Conservation (phyloP, 371 early-diverging fungal genomes). For the Capillidium rhysosporum region DNA sequence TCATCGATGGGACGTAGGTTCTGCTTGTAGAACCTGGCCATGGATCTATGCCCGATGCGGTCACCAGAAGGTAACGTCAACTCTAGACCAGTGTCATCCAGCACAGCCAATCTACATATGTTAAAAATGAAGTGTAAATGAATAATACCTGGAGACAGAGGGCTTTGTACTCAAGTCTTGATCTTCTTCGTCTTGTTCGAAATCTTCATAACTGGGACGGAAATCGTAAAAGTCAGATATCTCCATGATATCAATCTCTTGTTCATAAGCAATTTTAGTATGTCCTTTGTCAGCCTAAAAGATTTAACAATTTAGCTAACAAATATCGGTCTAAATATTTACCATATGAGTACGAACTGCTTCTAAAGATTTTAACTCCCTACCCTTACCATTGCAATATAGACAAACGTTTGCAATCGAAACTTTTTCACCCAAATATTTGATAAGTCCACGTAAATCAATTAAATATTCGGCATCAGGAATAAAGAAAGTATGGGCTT, state of each 20-base stretch:
- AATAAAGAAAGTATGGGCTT: constrained; percentile 77
- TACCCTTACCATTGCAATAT: constrained; percentile 84
- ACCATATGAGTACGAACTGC: constrained; percentile 91
- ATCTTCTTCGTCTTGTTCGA: constrained; percentile 20
- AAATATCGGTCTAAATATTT: constrained; percentile 6
- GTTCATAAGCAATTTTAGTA: constrained; percentile 79
- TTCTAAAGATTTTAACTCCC: constrained; percentile 61
- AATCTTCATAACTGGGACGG: constrained; percentile 33
- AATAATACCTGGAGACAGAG: constrained; percentile 9
- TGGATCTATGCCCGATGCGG: constrained; percentile 63
- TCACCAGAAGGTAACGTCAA: constrained; percentile 68
- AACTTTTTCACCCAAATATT: constrained; percentile 85
- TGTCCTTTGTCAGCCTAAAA: constrained; percentile 71
- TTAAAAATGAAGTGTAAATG: neutral
- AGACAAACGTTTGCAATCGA: constrained; percentile 81
- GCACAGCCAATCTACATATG: neutral
- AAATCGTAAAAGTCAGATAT: constrained; percentile 88
- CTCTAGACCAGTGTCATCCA: constrained; percentile 50
- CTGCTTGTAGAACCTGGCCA: constrained; percentile 73
- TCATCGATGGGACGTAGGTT: constrained; percentile 42
- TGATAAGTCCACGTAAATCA: constrained; percentile 69
- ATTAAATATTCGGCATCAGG: constrained; percentile 87
- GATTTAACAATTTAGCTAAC: neutral
- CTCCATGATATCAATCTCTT: constrained; percentile 75
- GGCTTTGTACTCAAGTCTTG: constrained; percentile 20